These are phyloP conservation scores for Ampelocalamus luodianensis DNA, from an alignment of 176 grass and related monocot species.

Conservation along the genomic window DNA sequence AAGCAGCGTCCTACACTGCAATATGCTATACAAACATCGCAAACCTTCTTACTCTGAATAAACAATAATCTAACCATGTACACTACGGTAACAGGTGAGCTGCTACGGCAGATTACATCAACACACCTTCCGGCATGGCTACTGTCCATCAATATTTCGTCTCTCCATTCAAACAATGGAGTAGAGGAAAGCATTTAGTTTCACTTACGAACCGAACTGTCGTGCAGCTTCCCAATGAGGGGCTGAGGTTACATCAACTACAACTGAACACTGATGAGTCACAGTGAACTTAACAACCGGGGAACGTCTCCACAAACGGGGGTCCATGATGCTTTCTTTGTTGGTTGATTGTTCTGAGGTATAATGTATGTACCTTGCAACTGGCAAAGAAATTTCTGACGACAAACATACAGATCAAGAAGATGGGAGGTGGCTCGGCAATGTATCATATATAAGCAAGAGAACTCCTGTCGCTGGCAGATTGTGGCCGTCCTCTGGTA, in stretches of 20 bases:
- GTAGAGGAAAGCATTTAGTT: not conserved
- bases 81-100: constrained; percentile 56
- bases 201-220: not conserved
- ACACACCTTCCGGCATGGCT: not conserved
- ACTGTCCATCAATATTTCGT: not conserved
- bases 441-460: constrained; percentile 91
- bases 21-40: constrained; percentile 44
- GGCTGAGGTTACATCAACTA: constrained; percentile 31
- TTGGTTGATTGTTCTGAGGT: constrained; percentile 42
- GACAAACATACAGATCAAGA: constrained; percentile 47
- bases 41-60: constrained; percentile 32
- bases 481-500: constrained; percentile 92
- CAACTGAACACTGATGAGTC: constrained; percentile 39
- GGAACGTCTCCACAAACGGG: constrained; percentile 25
- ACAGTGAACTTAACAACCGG: constrained; percentile 14
- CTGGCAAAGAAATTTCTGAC: constrained; percentile 41
- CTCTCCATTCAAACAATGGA: constrained; percentile 6
- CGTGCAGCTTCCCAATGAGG: not conserved
- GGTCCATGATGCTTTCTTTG: constrained; percentile 36
- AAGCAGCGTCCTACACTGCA: constrained; percentile 15
- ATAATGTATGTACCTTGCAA: constrained; percentile 62
- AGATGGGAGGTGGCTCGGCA: constrained; percentile 5
- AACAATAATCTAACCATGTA: constrained; percentile 57
- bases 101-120: not conserved
- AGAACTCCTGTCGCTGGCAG: constrained; percentile 87